Percentiles rank a stretch among this genome's conserved stretches.
Conservation (phyloP, 768 basidiomycete species). For the Nidula microcarpa region DNA sequence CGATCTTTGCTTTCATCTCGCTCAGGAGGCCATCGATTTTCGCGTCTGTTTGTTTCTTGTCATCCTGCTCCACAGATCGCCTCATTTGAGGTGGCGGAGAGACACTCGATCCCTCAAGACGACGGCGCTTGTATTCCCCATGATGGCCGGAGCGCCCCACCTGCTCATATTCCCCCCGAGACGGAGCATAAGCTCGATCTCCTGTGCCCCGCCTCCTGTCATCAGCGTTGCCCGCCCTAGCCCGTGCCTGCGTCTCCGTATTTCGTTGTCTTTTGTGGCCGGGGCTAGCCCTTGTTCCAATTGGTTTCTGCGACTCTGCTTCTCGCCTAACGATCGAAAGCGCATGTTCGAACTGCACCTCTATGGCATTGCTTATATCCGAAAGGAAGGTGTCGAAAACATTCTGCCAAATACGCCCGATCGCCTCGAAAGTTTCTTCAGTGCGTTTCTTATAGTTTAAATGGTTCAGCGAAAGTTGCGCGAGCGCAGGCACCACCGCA, state of each 20-base stretch:
- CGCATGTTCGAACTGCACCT: slow-evolving; percentile 24
- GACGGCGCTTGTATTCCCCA: slow-evolving; percentile 22
- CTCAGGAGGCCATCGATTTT: slow-evolving; percentile 22
- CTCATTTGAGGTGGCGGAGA: neutral
- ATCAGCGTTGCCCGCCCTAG: too few species aligned
- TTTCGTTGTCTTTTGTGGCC: too few species aligned
- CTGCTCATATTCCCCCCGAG: too few species aligned
- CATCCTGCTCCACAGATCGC: neutral
- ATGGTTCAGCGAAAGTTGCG: slow-evolving; percentile 39
- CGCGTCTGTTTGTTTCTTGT: neutral
- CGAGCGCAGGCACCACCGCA: slow-evolving; percentile 41
- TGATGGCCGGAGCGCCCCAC: neutral
- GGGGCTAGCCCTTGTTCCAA: too few species aligned
- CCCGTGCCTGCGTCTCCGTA: too few species aligned
- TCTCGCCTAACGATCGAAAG: slow-evolving; percentile 10
- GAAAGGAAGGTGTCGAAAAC: slow-evolving; percentile 37
- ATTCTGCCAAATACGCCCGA: slow-evolving; percentile 44
- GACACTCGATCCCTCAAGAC: slow-evolving; percentile 6
- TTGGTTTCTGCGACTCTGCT: slow-evolving; percentile 3
- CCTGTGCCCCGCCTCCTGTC: too few species aligned
- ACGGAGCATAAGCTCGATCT: too few species aligned
- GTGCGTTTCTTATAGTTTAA: slow-evolving; percentile 37
- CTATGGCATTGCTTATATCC: slow-evolving; percentile 37
- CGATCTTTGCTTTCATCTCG: slow-evolving; percentile 46
- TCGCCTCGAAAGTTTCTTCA: slow-evolving; percentile 32